These are phyloP conservation scores for Papiliotrema terrestris DNA, from an alignment of 1,284 basidiomycete species.

Conservation along the genomic window DNA sequence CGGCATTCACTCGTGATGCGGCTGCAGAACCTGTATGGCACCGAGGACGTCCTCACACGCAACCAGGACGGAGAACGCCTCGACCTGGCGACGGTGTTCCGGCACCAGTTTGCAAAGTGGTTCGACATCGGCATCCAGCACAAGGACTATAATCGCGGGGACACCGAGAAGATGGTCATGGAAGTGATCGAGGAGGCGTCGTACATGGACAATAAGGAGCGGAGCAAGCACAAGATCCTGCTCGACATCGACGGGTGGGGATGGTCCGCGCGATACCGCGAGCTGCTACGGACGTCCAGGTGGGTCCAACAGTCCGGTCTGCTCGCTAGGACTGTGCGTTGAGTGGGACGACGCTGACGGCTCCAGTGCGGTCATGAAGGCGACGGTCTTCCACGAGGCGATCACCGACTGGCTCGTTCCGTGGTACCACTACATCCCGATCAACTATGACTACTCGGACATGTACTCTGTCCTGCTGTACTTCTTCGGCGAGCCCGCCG, in stretches of 20 bases:
- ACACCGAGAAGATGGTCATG: not conserved
- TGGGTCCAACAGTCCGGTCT: no score
- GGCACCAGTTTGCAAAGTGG: not conserved
- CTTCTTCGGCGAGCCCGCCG: conserved; percentile 2
- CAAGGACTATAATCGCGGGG: not conserved
- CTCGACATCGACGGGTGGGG: conserved; percentile 10
- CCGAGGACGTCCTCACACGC: not conserved
- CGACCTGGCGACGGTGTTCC: no score
- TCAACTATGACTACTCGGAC: conserved; percentile 6
- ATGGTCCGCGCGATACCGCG: conserved; percentile 7
- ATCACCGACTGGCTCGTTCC: conserved; percentile 6
- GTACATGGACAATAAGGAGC: not conserved
- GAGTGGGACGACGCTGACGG: no score
- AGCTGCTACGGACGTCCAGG: not conserved
- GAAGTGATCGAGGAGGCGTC: not conserved
- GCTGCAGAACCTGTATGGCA: not conserved
- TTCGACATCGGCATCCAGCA: not conserved
- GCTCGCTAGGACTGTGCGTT: no score
- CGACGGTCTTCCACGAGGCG: conserved; percentile 5
- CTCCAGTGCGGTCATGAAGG: conserved; percentile 4
- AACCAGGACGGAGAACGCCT: no score
- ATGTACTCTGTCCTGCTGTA: conserved; percentile 7
- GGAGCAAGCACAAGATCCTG: conserved; percentile 3
- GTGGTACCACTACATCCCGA: conserved; percentile 10
- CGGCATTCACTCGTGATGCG: not conserved